phyloP scores from a whole-genome alignment of 495 filamentous ascomycete species.

The Trichoderma parareesei region DNA sequence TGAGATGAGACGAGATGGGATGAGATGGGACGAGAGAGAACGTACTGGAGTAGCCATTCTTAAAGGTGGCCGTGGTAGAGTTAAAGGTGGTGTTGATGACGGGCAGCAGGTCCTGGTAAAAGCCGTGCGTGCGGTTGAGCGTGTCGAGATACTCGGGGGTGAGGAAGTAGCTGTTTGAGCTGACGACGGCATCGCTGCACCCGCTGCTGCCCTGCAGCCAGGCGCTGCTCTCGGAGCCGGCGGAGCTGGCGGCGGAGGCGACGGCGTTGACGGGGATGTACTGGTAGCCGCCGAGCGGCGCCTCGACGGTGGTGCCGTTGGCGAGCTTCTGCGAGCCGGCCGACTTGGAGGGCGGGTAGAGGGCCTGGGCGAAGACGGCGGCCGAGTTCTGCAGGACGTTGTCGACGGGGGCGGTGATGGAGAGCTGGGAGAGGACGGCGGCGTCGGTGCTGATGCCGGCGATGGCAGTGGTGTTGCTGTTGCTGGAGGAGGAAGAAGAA shows the following conservation, averaged over 20 bases:
- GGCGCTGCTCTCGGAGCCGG: conserved; percentile 50
- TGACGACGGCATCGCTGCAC: conserved; percentile 54
- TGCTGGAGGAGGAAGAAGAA: conserved; percentile 16
- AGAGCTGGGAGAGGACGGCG: conserved; percentile 51
- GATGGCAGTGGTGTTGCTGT: conserved; percentile 31
- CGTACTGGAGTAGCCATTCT: conserved; percentile 61
- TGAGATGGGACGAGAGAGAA: background rate
- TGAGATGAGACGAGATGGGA: too few relatives aligned
- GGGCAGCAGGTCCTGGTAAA: conserved; percentile 57
- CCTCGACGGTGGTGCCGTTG: conserved; percentile 47
- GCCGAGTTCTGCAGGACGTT: conserved; percentile 60
- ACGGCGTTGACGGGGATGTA: conserved; percentile 55
- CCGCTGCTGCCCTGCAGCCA: conserved; percentile 50
- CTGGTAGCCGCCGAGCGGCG: conserved; percentile 66
- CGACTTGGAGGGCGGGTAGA: conserved; percentile 64
- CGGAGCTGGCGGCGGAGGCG: conserved; percentile 38
- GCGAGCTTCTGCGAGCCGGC: conserved; percentile 44
- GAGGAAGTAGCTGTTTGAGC: conserved; percentile 65
- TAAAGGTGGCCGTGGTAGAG: conserved; percentile 47
- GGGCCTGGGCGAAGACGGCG: conserved; percentile 68
- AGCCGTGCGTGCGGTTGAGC: conserved; percentile 45
- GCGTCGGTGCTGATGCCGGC: conserved; percentile 44
- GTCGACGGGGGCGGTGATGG: conserved; percentile 51
- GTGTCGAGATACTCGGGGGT: conserved; percentile 47
- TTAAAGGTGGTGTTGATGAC: conserved; percentile 53